Conservation (phyloP, 225 moss, liverwort and hornwort species). For the Bryoerythrophyllum caledonicum region DNA sequence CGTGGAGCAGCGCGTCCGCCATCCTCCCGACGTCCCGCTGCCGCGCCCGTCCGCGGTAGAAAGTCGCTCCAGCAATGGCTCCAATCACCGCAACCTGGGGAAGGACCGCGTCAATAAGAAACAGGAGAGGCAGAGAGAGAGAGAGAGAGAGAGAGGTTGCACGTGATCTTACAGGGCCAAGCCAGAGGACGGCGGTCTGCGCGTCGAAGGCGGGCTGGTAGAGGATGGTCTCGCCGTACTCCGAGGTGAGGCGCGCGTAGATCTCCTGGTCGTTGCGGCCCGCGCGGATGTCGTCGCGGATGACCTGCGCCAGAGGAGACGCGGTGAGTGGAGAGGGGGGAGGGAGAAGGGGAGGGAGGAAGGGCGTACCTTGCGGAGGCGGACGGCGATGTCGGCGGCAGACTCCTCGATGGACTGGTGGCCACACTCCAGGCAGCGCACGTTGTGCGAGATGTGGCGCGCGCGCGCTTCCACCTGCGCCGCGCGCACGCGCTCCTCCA, state of each 20-base stretch:
- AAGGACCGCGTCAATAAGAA: too few relatives aligned
- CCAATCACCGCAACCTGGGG: conserved; percentile 79
- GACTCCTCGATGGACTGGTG: conserved; percentile 96
- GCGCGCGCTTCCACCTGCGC: conserved; percentile 92
- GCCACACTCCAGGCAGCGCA: conserved; percentile 88
- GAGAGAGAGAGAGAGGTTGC: background rate
- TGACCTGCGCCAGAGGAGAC: conserved; percentile 49
- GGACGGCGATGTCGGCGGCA: conserved; percentile 86
- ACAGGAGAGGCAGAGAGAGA: too few relatives aligned
- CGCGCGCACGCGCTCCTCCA: conserved; percentile 63
- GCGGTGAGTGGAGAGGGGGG: background rate
- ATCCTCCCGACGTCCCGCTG: conserved; percentile 64
- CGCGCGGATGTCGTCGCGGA: conserved; percentile 79
- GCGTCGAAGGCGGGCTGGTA: conserved; percentile 88
- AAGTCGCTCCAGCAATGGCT: conserved; percentile 65
- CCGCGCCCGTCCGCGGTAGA: conserved; percentile 67
- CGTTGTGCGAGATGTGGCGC: conserved; percentile 87
- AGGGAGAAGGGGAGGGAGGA: background rate
- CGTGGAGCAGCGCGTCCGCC: conserved; percentile 72
- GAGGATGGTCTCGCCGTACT: conserved; percentile 88
- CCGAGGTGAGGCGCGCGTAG: conserved; percentile 68
- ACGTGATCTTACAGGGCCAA: conserved; percentile 66
- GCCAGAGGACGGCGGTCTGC: conserved; percentile 85
- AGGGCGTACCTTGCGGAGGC: conserved; percentile 78
- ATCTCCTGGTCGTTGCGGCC: conserved; percentile 86